These are phyloP conservation scores for Ulota crispa DNA, from an alignment of 225 moss, liverwort and hornwort genomes.

Conservation along the genomic window DNA sequence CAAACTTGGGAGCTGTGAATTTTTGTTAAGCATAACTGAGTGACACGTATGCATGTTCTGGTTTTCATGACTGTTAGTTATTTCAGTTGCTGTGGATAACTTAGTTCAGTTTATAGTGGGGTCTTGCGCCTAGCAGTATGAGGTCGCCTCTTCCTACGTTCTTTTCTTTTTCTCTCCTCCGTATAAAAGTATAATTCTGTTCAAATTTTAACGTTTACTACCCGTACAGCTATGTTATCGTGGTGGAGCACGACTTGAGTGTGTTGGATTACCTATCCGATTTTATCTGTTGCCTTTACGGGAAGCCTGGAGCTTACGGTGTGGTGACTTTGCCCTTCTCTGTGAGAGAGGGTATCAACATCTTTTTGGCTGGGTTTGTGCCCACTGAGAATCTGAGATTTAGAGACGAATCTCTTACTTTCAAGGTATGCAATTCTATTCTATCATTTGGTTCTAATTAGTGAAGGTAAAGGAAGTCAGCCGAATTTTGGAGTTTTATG, in stretches of 20 bases:
- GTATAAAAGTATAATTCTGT: background rate
- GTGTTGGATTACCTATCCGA: slow-evolving; percentile 95
- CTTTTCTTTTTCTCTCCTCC: background rate
- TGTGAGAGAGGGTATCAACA: slow-evolving; percentile 95
- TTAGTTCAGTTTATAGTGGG: background rate
- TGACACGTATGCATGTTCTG: background rate
- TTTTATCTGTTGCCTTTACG: slow-evolving; percentile 96
- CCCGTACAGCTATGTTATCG: slow-evolving; percentile 83
- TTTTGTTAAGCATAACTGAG: background rate
- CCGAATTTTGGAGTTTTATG: background rate
- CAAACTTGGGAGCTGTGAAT: background rate
- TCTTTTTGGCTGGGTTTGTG: slow-evolving; percentile 95
- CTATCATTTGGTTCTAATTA: background rate
- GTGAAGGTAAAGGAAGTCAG: background rate
- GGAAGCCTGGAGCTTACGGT: slow-evolving; percentile 97
- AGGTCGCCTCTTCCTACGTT: background rate
- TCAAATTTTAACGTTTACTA: background rate
- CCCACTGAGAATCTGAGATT: slow-evolving; percentile 97
- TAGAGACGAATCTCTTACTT: slow-evolving; percentile 92
- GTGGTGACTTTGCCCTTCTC: slow-evolving; percentile 95
- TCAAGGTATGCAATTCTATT: slow-evolving; percentile 58
- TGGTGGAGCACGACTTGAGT: slow-evolving; percentile 99
- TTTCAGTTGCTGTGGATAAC: too few relatives aligned
- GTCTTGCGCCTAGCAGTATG: background rate
- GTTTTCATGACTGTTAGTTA: background rate